Base-by-base conservation (phyloP, 495 filamentous ascomycete genomes). In the Penicillium silybi region DNA sequence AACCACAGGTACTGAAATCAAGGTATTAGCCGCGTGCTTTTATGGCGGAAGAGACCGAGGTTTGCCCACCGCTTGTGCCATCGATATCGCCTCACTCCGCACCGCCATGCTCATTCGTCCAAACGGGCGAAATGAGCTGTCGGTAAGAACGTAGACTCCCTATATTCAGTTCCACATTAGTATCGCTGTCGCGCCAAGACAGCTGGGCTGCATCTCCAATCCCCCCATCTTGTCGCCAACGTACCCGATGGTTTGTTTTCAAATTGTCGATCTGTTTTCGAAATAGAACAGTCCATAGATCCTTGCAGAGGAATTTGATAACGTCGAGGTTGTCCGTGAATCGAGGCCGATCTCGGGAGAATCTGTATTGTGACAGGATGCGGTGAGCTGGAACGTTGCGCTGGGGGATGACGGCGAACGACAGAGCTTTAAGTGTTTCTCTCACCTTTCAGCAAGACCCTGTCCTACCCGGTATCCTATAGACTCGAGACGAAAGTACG, bases 251-350 rank as follows among this genome's bases (percentile, higher is more conserved):
- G 67, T 98, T 98, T 13, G 93, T 98, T 75, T 97, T 98, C 38
- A 98, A 75, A 72, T 97, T 97, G 67, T 98, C 93, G 59, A 97
- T 85, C 70, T 97, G 93, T 71, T 98, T 98, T 67, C 89, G 78
- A 70, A 96, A 98, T 27, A 97, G 80, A 37, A 96, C 77, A 43
- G 82, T 89, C 93, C 93, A 98, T 39, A 98, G 71, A 65, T 98
- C 95, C 69, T 97, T 98, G 79, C 93, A 98, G 29, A 97, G 79
- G 64, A 97, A 97, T 69, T 98, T 98, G 64, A 98, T 97, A 23
- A 89, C 85, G 61, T 93, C 90, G 18, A 95, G 79, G 27, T 89
- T 89, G 68, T 93, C 88, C 22, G 81, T 84, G 69, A 95, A 93
- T 40, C 90, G 85, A 38, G 93, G 89, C 40, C 89, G 78, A 67